Base-by-base conservation (phyloP, 805 yeast species). In the Saccharomyces mikatae region DNA sequence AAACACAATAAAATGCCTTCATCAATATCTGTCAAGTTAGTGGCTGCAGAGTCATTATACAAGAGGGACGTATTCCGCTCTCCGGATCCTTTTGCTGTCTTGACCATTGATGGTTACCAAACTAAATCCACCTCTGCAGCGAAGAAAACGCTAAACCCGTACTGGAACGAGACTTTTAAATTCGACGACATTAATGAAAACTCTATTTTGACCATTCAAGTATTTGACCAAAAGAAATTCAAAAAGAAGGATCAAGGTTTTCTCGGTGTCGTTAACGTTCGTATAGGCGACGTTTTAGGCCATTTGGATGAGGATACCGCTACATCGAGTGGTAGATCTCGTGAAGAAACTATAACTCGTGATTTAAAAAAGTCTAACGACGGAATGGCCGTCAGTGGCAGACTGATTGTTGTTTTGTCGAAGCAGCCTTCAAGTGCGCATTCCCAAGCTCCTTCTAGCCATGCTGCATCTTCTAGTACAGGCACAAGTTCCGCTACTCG, bases 231-330 rank as follows among this genome's bases (percentile, higher is more conserved):
- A 70, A 91, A 90, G 70, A 94, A 94, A 72, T 94, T 94, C 76
- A 94, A 94, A 71, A 90, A 89, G 82, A 91, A 90, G 79, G 99
- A 94, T 69, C 99, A 94, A 72, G 99, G 99, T 4, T 94, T 94
- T 64, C 76, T 94, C 52, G 99, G 99, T 55, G 98, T 94, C 21
- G 94, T 94, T 57, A 94, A 94, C 70, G 80, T 94, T 52, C 79
- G 95, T 60, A 81, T 94, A 30, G 92, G 92, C 47, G 98, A 94
- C 70, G 89, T 88, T 29, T 48, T 70, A 49, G 69, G 71, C 5
- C 68, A 65, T 56, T 80, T 92, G 55, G 95, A 90, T 67, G 76
- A 85, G 53, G 74, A 73, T 46, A 73, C 73, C 13, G 67, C 68
- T 41, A 58, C 53, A 62, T 59, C 64, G 44, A 52, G 56, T 9